Evolutionary conservation across 495 filamentous ascomycete species (phyloP).

Genomic region (Schizothecium vesticola): DNA sequence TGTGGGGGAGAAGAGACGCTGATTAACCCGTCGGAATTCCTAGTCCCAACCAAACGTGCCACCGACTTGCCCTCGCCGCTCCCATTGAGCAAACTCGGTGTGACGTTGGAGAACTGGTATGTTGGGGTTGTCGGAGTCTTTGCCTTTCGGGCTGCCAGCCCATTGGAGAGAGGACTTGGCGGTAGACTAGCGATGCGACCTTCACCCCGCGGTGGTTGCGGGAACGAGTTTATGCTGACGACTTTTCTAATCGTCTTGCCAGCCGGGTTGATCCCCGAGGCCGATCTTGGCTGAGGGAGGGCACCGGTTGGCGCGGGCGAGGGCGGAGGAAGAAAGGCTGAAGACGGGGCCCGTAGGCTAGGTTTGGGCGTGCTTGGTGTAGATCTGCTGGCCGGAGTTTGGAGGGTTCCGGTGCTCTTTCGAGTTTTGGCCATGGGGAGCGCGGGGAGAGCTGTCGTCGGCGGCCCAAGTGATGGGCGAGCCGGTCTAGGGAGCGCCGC

Average conservation of each 20-base stretch:
- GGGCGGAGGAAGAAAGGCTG: slow-evolving; percentile 37
- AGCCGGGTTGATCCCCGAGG: slow-evolving; percentile 46
- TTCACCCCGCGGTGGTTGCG: slow-evolving; percentile 71
- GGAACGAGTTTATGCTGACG: slow-evolving; percentile 87
- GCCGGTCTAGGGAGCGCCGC: slow-evolving; percentile 61
- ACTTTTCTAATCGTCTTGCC: slow-evolving; percentile 70
- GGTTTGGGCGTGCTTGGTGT: slow-evolving; percentile 49
- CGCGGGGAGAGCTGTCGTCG: slow-evolving; percentile 60
- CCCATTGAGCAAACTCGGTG: slow-evolving; percentile 72
- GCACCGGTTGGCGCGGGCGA: slow-evolving; percentile 46
- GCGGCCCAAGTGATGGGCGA: slow-evolving; percentile 57
- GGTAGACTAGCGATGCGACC: slow-evolving; percentile 51
- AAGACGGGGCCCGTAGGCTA: slow-evolving; percentile 59
- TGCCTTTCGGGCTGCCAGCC: slow-evolving; percentile 37
- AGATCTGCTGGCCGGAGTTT: slow-evolving; percentile 42
- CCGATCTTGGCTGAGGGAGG: slow-evolving; percentile 47
- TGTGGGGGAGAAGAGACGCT: slow-evolving; percentile 74
- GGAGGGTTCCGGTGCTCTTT: slow-evolving; percentile 50
- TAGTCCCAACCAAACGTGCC: slow-evolving; percentile 47
- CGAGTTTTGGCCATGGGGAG: slow-evolving; percentile 67
- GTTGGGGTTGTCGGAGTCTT: slow-evolving; percentile 34
- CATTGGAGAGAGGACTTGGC: slow-evolving; percentile 54
- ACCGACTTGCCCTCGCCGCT: slow-evolving; percentile 71
- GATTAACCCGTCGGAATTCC: slow-evolving; percentile 64
- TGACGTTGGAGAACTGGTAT: slow-evolving; percentile 43